Evolutionary conservation across 257 asterid genomes (phyloP).

Genomic region (Solanum stenotomum): DNA sequence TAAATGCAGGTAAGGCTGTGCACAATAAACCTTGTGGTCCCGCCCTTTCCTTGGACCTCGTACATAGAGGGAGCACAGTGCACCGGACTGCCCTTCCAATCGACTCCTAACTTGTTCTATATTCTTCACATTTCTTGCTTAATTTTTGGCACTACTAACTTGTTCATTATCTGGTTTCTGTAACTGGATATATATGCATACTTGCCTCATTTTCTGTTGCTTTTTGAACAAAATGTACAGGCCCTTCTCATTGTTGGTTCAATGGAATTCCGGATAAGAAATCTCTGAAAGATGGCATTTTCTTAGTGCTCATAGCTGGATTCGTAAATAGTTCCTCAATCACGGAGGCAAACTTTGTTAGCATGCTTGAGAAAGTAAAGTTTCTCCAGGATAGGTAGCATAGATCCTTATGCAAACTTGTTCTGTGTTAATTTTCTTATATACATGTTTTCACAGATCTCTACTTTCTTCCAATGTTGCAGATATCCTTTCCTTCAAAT

Average conservation of each 20-base stretch:
- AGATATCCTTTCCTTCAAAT: slow-evolving; percentile 76
- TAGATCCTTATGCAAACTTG: not conserved
- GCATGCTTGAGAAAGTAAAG: slow-evolving; percentile 54
- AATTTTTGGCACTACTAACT: not conserved
- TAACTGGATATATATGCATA: not conserved
- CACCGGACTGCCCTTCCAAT: not conserved
- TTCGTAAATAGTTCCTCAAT: slow-evolving; percentile 25
- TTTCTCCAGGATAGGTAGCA: slow-evolving; percentile 70
- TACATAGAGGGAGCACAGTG: not conserved
- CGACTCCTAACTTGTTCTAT: not conserved
- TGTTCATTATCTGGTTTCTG: not conserved
- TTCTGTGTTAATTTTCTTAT: slow-evolving; percentile 3
- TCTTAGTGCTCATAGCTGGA: slow-evolving; percentile 46
- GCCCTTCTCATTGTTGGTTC: slow-evolving; percentile 67
- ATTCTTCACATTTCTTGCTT: not conserved
- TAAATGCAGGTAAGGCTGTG: not conserved
- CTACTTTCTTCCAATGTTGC: slow-evolving; percentile 30
- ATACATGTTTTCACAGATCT: slow-evolving; percentile 44
- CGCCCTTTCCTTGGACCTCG: not conserved
- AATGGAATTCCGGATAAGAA: slow-evolving; percentile 28
- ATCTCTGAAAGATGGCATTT: slow-evolving; percentile 35
- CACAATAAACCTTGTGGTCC: not conserved
- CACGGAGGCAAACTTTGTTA: slow-evolving; percentile 26
- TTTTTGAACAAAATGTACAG: slow-evolving; percentile 28
- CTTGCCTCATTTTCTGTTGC: not conserved